Evolutionary conservation across 192 early-diverging fungal genomes (phyloP).

Genomic region (Coemansia sp.): DNA sequence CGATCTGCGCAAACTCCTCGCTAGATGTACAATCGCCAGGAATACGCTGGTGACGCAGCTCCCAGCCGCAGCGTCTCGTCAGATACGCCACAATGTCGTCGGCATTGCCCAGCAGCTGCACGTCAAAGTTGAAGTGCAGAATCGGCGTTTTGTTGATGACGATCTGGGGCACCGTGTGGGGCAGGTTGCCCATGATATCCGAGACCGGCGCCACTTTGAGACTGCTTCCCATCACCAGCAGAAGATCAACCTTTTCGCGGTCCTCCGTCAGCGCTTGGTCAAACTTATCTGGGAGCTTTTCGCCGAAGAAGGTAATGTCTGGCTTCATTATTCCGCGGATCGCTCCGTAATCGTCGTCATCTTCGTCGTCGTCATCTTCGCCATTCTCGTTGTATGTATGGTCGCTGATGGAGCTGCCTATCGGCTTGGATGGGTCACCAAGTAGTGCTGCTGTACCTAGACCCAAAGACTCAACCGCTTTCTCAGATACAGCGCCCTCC

Average conservation of each 20-base stretch:
- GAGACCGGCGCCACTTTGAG: constrained; percentile 94
- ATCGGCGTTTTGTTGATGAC: constrained; percentile 90
- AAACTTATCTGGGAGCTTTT: constrained; percentile 82
- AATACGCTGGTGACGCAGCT: constrained; percentile 64
- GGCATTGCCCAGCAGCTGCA: constrained; percentile 81
- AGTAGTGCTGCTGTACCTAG: neutral
- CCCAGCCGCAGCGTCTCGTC: constrained; percentile 73
- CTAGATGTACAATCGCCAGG: constrained; percentile 57
- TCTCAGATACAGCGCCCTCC: neutral
- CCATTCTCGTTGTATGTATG: constrained; percentile 13
- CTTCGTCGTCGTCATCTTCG: constrained; percentile 31
- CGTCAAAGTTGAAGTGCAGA: constrained; percentile 84
- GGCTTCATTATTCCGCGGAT: constrained; percentile 81
- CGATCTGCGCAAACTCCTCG: constrained; percentile 29
- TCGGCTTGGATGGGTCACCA: neutral
- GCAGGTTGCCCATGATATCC: constrained; percentile 82
- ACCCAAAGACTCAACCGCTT: neutral
- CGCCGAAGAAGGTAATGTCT: constrained; percentile 97
- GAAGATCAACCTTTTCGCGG: constrained; percentile 73
- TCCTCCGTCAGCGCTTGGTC: constrained; percentile 71
- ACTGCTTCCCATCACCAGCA: constrained; percentile 96
- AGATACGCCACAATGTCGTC: constrained; percentile 82
- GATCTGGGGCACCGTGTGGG: constrained; percentile 80
- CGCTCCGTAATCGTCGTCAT: constrained; percentile 58
- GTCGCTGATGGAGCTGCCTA: neutral